phyloP scores from a whole-genome alignment of 2,329 filamentous ascomycete species.

The Ascochyta rabiei region DNA sequence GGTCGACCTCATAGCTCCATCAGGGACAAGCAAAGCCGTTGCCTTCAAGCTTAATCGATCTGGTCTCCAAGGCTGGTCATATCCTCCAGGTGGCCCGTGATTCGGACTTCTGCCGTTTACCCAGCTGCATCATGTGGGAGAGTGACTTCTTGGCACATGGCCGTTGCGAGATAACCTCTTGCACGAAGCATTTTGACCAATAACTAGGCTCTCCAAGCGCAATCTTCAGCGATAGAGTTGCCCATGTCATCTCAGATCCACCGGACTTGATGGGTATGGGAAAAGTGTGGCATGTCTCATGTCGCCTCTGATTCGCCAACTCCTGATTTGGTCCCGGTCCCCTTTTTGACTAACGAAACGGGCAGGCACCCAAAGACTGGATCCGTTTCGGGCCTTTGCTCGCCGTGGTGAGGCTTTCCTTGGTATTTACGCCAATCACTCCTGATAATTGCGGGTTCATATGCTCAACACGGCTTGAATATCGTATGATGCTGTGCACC shows the following conservation, averaged over 20 bases:
- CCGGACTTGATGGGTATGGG: neutral
- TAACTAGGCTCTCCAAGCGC: neutral
- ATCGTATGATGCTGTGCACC: slow-evolving; percentile 11
- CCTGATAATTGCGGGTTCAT: slow-evolving; percentile 8
- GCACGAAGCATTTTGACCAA: neutral
- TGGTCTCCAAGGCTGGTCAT: neutral
- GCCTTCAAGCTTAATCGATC: slow-evolving; percentile 8
- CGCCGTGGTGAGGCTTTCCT: slow-evolving; percentile 9
- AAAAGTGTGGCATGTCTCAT: slow-evolving; percentile 16
- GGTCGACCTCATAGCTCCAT: neutral
- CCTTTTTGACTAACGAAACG: slow-evolving; percentile 5
- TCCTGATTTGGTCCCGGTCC: slow-evolving; percentile 1
- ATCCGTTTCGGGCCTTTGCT: slow-evolving; percentile 15
- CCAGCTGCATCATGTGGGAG: slow-evolving; percentile 8
- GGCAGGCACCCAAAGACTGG: slow-evolving; percentile 12
- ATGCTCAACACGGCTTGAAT: slow-evolving; percentile 7
- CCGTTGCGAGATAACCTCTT: neutral
- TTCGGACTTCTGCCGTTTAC: slow-evolving; percentile 10
- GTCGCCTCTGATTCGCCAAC: slow-evolving; percentile 10
- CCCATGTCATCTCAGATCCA: neutral
- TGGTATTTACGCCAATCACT: slow-evolving; percentile 10
- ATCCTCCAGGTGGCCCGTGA: slow-evolving; percentile 6
- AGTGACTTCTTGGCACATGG: slow-evolving; percentile 6
- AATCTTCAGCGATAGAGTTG: neutral
- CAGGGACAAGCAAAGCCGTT: slow-evolving; percentile 4